Base-by-base conservation (phyloP, 1,284 basidiomycete genomes). In the Puccinia triticina region DNA sequence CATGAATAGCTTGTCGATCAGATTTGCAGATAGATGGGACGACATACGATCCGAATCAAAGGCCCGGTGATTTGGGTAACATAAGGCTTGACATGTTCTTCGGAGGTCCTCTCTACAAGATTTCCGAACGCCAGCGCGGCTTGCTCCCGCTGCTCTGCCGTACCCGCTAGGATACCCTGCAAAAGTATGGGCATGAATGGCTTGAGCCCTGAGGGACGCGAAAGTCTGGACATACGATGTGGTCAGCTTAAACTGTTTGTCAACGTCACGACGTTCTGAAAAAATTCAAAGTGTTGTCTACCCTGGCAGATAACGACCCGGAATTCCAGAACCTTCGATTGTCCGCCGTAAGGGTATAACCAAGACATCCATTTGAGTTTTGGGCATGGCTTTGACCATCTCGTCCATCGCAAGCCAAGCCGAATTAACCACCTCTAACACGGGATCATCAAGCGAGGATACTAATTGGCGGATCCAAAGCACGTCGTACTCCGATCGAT, bases 401-500 rank as follows among this genome's bases (percentile, higher is more conserved):
- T 90, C 90, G 78, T 98, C 95, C 66, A 99, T 89, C 0, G 95
- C 92, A 59, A 89, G 89, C 91, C 93, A 94, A 0, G 96, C 94
- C 0, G 93, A 92, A 1, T 91, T 92, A 85, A 96, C 92, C 7
- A 98, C 94, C 0, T 88, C 87, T 1, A 91, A 89, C 83, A 92
- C 90, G 10, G 89, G 88, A 86, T 98, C 96, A 85, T 96, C 96
- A 83, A 98, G 89, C 4, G 94, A 88, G 0, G 94, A 91, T 3
- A 99, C 89, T 21, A 99, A 90, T 85, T 95, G 94, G n/a, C 96
- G 92, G 83, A 99, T 91, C 95, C 96, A 98, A 87, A 98, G 95
- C 81, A 95, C 89, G 23, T 93, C 91, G 87, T 98, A 99, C 67
- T 92, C 87, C 53, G 88, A 90, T 50, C 48, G 48, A 71, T 77